Percentiles rank a stretch among this genome's conserved stretches.
These are phyloP conservation scores for Piromyces finnis DNA, from an alignment of 192 early-diverging fungal genomes.

Conservation along the genomic window DNA sequence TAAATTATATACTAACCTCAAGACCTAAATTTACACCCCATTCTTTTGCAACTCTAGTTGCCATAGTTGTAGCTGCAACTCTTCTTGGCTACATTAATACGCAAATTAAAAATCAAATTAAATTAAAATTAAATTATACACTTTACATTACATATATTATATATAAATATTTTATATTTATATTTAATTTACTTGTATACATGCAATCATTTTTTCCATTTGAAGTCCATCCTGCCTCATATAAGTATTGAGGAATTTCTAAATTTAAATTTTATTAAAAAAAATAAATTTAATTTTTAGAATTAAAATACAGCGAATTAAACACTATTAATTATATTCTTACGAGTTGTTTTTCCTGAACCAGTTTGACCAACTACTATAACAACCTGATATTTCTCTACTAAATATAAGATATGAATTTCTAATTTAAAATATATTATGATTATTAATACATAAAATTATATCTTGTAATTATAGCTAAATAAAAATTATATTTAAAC, in stretches of 20 bases:
- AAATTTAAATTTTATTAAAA: neutral
- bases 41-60: constrained; percentile 58
- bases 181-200: constrained; percentile 38
- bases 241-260: constrained; percentile 65
- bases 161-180: too few species aligned
- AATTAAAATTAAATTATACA: too few species aligned
- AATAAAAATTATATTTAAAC: too few species aligned
- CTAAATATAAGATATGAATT: constrained; percentile 38
- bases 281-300: too few species aligned
- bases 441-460: too few species aligned
- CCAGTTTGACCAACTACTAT: constrained; percentile 64
- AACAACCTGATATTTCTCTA: constrained; percentile 47
- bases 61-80: constrained; percentile 53
- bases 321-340: too few species aligned
- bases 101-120: too few species aligned
- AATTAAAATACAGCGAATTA: too few species aligned
- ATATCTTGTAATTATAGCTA: too few species aligned
- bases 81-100: constrained; percentile 26
- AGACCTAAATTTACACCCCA: constrained; percentile 41
- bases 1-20: constrained; percentile 13
- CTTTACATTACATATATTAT: too few species aligned
- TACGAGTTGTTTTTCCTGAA: constrained; percentile 69
- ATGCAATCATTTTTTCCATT: constrained; percentile 42
- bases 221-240: constrained; percentile 54
- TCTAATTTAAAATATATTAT: constrained; percentile 11